Conservation (phyloP, 257 asterid species). For the Rubia yunnanensis region DNA sequence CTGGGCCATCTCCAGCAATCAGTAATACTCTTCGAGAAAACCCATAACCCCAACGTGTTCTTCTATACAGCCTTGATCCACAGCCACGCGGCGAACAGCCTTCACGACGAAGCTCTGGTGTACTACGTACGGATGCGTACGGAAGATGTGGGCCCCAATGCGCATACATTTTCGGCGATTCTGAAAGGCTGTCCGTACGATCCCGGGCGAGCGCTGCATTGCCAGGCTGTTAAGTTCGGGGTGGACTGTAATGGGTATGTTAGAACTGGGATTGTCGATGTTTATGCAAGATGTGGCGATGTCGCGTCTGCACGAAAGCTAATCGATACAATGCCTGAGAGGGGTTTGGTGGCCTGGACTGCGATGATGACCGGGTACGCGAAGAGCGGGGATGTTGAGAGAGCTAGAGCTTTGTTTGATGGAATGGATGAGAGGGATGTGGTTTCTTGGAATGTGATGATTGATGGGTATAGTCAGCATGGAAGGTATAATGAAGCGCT, state of each 20-base stretch:
- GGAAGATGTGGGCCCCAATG: neutral
- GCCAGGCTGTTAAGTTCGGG: slow-evolving; percentile 22
- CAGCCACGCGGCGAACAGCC: slow-evolving; percentile 15
- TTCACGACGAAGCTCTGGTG: slow-evolving; percentile 15
- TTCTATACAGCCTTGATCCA: slow-evolving; percentile 25
- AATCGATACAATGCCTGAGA: slow-evolving; percentile 25
- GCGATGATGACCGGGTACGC: slow-evolving; percentile 28
- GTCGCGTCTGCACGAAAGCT: slow-evolving; percentile 17
- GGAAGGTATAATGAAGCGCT: slow-evolving; percentile 25
- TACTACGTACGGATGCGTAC: slow-evolving; percentile 8
- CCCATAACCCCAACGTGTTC: slow-evolving; percentile 22
- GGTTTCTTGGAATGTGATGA: slow-evolving; percentile 30
- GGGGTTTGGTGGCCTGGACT: slow-evolving; percentile 23
- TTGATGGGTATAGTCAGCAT: slow-evolving; percentile 28
- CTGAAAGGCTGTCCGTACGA: slow-evolving; percentile 10
- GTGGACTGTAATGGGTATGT: slow-evolving; percentile 23
- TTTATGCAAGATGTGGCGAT: slow-evolving; percentile 20
- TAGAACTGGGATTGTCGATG: slow-evolving; percentile 24
- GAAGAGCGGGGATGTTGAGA: slow-evolving; percentile 21
- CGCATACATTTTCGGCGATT: neutral
- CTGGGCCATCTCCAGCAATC: slow-evolving; percentile 17
- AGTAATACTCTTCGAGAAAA: slow-evolving; percentile 11
- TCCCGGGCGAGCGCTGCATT: slow-evolving; percentile 20
- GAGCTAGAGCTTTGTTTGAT: slow-evolving; percentile 24
- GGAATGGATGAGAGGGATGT: slow-evolving; percentile 25